Evolutionary conservation across 202 grass and related monocot genomes (phyloP).

Genomic region (Brachypodium distachyon): DNA sequence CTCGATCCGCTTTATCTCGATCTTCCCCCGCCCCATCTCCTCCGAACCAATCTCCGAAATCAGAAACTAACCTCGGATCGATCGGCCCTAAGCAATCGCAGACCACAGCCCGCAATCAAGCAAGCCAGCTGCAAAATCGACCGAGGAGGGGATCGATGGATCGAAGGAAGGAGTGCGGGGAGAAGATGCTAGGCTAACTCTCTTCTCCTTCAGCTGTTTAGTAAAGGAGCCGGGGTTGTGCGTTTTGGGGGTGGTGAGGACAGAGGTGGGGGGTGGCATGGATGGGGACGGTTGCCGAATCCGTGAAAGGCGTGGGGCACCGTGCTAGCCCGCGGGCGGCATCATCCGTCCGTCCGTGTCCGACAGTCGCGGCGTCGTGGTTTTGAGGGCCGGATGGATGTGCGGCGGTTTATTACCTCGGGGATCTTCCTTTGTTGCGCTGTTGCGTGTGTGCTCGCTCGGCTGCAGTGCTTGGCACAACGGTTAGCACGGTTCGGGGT

Average conservation of each 20-base stretch:
- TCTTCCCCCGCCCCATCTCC: slow-evolving; percentile 85
- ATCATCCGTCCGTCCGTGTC: no score
- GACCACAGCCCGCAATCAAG: neutral
- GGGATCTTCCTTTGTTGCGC: neutral
- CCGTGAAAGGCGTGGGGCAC: slow-evolving; percentile 24
- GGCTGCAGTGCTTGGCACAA: slow-evolving; percentile 15
- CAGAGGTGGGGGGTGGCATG: neutral
- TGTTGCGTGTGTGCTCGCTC: neutral
- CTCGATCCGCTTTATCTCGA: slow-evolving; percentile 92
- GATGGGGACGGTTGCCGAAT: slow-evolving; percentile 32
- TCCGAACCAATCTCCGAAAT: neutral
- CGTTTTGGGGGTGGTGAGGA: slow-evolving; percentile 30
- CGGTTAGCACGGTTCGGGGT: slow-evolving; percentile 50
- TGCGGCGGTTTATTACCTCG: neutral
- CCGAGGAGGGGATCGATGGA: neutral
- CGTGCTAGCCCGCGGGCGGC: slow-evolving; percentile 1
- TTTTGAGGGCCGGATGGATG: neutral
- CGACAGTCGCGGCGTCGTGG: no score
- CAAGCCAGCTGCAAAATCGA: neutral
- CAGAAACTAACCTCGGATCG: neutral
- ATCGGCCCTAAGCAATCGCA: neutral
- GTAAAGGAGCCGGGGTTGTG: neutral
- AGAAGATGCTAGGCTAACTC: neutral
- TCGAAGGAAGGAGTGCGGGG: neutral
- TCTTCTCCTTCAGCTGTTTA: neutral